Conservation (phyloP, 2,329 filamentous ascomycete genomes). For the Hymenoscyphus linearis region DNA sequence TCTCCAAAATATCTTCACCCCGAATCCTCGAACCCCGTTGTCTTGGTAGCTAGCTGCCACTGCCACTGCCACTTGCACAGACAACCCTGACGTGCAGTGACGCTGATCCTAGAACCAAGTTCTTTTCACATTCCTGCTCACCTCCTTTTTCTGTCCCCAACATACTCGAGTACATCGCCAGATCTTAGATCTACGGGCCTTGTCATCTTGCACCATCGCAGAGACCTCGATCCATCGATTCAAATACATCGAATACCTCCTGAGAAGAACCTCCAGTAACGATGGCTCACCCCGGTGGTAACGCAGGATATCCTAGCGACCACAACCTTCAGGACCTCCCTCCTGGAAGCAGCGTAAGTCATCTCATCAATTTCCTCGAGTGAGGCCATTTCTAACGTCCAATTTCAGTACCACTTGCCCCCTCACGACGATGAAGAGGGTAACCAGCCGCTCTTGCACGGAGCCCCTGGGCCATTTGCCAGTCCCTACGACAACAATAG, state of each 20-base stretch:
- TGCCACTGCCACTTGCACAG: neutral
- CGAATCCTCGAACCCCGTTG: neutral
- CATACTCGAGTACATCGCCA: neutral
- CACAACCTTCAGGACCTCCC: constrained; percentile 65
- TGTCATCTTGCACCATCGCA: neutral
- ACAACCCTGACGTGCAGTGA: constrained; percentile 1
- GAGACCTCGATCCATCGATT: neutral
- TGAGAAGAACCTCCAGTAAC: constrained; percentile 17
- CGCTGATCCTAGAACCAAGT: neutral
- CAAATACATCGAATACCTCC: neutral
- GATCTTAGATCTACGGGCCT: neutral
- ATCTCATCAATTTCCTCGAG: neutral
- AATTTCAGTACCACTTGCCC: constrained; percentile 33
- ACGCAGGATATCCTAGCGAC: constrained; percentile 48
- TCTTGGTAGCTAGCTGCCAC: neutral
- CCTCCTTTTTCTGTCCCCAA: neutral
- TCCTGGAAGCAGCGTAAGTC: constrained; percentile 54
- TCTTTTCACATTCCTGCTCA: neutral
- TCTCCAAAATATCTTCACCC: neutral
- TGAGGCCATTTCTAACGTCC: constrained; percentile 8
- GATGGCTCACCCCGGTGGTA: constrained; percentile 60
- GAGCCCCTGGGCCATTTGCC: constrained; percentile 42
- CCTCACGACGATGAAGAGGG: constrained; percentile 53
- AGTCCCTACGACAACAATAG: constrained; percentile 46
- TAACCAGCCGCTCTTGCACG: constrained; percentile 48